phyloP scores from a whole-genome alignment of 2,329 filamentous ascomycete species.

The Alternaria arborescens region DNA sequence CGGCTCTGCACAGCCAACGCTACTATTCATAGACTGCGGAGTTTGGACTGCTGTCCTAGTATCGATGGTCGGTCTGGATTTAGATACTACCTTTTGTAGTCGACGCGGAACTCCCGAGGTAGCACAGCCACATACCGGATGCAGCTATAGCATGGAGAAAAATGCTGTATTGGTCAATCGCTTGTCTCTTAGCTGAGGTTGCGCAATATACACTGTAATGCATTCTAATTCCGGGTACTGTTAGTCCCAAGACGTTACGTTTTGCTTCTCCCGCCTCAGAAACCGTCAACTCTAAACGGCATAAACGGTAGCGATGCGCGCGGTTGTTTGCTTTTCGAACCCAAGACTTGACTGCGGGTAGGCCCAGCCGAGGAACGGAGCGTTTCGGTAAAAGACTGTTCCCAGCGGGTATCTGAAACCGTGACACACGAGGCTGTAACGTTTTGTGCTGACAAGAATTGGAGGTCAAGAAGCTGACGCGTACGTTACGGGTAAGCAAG shows the following conservation, averaged over 20 bases:
- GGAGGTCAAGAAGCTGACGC: constrained; percentile 9
- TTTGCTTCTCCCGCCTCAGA: constrained; percentile 2
- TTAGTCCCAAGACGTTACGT: background rate
- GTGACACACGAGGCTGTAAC: constrained; percentile 8
- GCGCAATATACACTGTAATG: no score
- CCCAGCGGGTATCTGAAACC: constrained; percentile 13
- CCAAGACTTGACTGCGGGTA: background rate
- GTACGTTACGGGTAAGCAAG: constrained; percentile 5
- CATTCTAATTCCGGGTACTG: background rate
- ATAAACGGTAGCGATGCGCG: background rate
- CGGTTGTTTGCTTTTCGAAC: constrained; percentile 3
- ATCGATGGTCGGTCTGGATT: background rate
- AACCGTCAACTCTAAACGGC: background rate
- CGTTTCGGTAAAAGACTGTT: background rate
- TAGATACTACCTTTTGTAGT: background rate
- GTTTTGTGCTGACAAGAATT: constrained; percentile 8
- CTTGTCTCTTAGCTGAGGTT: background rate
- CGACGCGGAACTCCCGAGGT: background rate
- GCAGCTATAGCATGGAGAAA: background rate
- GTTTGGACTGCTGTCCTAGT: background rate
- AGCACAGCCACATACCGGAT: background rate
- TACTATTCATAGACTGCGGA: background rate
- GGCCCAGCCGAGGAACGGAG: background rate
- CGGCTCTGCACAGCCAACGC: background rate
- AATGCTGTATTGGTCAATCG: background rate